Conservation (phyloP, 345 rosid species). For the Adansonia digitata region DNA sequence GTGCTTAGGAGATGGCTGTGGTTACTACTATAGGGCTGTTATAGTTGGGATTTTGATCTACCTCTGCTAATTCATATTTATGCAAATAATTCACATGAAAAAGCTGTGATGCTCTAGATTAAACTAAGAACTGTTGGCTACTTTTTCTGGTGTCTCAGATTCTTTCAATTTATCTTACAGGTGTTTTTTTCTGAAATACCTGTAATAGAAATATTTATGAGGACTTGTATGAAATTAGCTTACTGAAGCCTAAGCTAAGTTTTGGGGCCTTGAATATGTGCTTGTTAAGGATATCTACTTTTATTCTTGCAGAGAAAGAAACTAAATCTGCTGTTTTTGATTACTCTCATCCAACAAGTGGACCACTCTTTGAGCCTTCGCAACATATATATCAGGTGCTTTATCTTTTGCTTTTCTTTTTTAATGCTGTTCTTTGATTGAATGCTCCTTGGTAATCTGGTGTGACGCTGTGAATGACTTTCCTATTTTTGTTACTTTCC, state of each 20-base stretch:
- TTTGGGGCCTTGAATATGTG: neutral
- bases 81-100: neutral
- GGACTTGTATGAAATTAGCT: neutral
- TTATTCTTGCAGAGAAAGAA: constrained; percentile 49
- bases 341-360: constrained; percentile 35
- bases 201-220: neutral
- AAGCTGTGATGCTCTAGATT: neutral
- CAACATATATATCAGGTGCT: constrained; percentile 47
- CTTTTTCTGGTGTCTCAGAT: neutral
- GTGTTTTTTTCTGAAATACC: neutral
- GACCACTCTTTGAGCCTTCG: constrained; percentile 27
- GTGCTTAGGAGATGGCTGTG: neutral
- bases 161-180: neutral
- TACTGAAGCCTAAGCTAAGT: neutral
- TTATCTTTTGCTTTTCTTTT: neutral
- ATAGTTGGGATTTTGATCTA: neutral
- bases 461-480: constrained; percentile 7
- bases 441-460: neutral
- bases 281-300: constrained; percentile 6
- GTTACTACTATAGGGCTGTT: neutral
- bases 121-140: neutral
- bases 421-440: neutral
- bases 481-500: neutral
- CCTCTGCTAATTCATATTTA: neutral
- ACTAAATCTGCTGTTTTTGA: constrained; percentile 30